Percentiles rank a stretch among this genome's conserved stretches.
These are phyloP conservation scores for Melampsora larici-populina DNA, from an alignment of 1,284 basidiomycete species.

Conservation along the genomic window DNA sequence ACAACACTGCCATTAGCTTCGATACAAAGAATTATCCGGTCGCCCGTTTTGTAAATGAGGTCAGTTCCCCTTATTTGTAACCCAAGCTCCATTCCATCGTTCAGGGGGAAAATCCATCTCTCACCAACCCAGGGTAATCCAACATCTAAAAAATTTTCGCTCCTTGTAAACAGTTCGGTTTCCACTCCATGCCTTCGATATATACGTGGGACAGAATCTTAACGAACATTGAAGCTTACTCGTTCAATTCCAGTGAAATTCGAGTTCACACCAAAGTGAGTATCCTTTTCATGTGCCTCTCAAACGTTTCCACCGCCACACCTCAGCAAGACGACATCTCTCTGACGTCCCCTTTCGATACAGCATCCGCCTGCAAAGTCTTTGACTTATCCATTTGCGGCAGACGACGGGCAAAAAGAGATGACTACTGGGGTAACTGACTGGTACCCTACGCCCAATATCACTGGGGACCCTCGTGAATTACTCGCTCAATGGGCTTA, in stretches of 20 bases:
- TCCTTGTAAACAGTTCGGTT: slow-evolving; percentile 57
- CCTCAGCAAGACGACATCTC: neutral
- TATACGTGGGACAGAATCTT: slow-evolving; percentile 65
- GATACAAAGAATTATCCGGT: slow-evolving; percentile 62
- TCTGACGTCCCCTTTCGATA: neutral
- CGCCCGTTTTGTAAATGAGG: slow-evolving; percentile 63
- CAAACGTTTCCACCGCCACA: neutral
- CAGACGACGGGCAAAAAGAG: slow-evolving; percentile 46
- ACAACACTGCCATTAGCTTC: slow-evolving; percentile 61
- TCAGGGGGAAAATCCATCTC: neutral
- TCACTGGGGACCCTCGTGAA: slow-evolving; percentile 11
- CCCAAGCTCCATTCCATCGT: neutral
- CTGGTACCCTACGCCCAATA: slow-evolving; percentile 43
- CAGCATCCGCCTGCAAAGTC: slow-evolving; percentile 48
- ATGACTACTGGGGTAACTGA: slow-evolving; percentile 45
- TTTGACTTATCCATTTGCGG: slow-evolving; percentile 47
- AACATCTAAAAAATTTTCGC: neutral
- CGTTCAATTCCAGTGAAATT: slow-evolving; percentile 64
- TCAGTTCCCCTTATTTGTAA: neutral
- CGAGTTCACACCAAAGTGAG: slow-evolving; percentile 62
- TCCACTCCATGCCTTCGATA: slow-evolving; percentile 66
- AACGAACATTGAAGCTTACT: slow-evolving; percentile 58
- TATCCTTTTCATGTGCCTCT: neutral
- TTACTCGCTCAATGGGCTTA: slow-evolving; percentile 45
- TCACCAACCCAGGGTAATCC: too few relatives aligned